A percentile compares a stretch with the other conserved stretches of the same genome.
Evolutionary conservation across 2,329 filamentous ascomycete genomes (phyloP).

Genomic region (Penicillium sp.): DNA sequence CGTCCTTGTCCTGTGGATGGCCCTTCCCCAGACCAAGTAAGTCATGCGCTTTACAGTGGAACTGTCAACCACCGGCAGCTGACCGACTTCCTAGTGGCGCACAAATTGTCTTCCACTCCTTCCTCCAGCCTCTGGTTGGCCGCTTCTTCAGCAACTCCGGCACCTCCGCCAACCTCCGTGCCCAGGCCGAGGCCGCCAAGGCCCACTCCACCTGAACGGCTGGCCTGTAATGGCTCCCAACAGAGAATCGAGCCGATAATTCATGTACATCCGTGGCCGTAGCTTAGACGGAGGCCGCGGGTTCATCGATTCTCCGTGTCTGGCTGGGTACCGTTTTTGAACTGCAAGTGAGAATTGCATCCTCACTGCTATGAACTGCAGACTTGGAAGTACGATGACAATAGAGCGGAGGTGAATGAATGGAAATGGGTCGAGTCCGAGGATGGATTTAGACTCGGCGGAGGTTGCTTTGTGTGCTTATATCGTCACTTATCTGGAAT

Average conservation of each 20-base stretch:
- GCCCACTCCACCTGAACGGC: slow-evolving; percentile 60
- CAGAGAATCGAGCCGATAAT: slow-evolving; percentile 25
- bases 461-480: slow-evolving; percentile 7
- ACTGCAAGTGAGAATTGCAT: too few relatives aligned
- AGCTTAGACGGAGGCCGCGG: slow-evolving; percentile 12
- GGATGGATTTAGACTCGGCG: slow-evolving; percentile 2
- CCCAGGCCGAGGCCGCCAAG: slow-evolving; percentile 72
- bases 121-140: slow-evolving; percentile 85
- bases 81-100: slow-evolving; percentile 64
- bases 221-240: slow-evolving; percentile 11
- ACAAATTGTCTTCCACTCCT: slow-evolving; percentile 93
- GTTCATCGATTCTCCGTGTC: slow-evolving; percentile 21
- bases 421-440: slow-evolving; percentile 7
- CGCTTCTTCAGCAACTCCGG: slow-evolving; percentile 81
- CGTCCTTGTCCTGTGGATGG: slow-evolving; percentile 93
- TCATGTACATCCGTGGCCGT: slow-evolving; percentile 6
- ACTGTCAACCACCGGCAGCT: slow-evolving; percentile 1
- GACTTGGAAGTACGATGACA: too few relatives aligned
- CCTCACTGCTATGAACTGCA: too few relatives aligned
- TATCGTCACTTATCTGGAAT: slow-evolving; percentile 12
- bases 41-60: slow-evolving; percentile 33
- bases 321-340: too few relatives aligned
- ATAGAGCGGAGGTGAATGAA: background rate
- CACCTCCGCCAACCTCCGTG: slow-evolving; percentile 81
- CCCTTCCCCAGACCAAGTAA: slow-evolving; percentile 90